Conservation (phyloP, 1,284 basidiomycete species). For the Moesziomyces aphidis region DNA sequence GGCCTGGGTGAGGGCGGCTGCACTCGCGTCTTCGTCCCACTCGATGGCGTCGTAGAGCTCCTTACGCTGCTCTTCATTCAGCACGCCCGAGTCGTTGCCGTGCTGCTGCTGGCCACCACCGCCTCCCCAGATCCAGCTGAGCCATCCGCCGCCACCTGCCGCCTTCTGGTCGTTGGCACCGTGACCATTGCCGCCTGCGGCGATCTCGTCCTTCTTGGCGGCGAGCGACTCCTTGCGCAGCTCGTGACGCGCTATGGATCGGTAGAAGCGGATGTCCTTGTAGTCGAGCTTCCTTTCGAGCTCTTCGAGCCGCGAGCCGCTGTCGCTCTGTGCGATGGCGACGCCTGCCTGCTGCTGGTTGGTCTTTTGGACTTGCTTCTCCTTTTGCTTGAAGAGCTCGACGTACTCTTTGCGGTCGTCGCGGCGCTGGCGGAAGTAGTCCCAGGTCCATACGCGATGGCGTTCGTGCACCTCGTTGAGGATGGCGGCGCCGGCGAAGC, state of each 20-base stretch:
- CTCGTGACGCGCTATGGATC: conserved; percentile 91
- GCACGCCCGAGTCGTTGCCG: conserved; percentile 70
- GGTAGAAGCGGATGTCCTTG: conserved; percentile 97
- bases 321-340: conserved; percentile 50
- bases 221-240: conserved; percentile 79
- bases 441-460: conserved; percentile 90
- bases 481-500: conserved; percentile 86
- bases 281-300: conserved; percentile 89
- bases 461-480: conserved; percentile 86
- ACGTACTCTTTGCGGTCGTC: conserved; percentile 88
- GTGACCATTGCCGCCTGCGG: conserved; percentile 67
- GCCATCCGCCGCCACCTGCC: conserved; percentile 58
- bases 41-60: conserved; percentile 94
- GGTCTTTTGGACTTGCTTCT: conserved; percentile 65
- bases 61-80: conserved; percentile 92
- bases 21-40: conserved; percentile 74
- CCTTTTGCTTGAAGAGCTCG: conserved; percentile 82
- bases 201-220: conserved; percentile 67
- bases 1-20: conserved; percentile 42
- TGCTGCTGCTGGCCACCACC: conserved; percentile 38
- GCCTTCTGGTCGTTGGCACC: conserved; percentile 69
- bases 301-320: conserved; percentile 71
- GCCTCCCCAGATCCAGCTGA: conserved; percentile 65
- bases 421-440: conserved; percentile 86
- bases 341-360: conserved; percentile 58